These are phyloP conservation scores for Fusarium sulawesiense DNA, from an alignment of 2,329 filamentous ascomycete genomes.

Conservation along the genomic window DNA sequence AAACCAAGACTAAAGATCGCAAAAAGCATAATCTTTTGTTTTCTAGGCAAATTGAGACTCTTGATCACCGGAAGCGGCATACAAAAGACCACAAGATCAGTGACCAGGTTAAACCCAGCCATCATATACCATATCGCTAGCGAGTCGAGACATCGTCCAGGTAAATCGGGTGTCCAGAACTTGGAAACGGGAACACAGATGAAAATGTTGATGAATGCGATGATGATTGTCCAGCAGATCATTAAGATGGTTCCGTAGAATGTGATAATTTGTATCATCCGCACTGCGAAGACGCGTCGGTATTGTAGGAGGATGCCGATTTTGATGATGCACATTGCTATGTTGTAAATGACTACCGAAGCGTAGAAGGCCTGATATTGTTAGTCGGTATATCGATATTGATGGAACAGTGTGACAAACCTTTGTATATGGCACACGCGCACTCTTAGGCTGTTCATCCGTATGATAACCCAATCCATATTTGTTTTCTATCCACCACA, in stretches of 20 bases:
- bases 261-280: not conserved
- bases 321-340: slow-evolving; percentile 25
- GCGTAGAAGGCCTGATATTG: slow-evolving; percentile 18
- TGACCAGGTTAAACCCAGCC: slow-evolving; percentile 18
- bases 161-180: slow-evolving; percentile 12
- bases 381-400: not conserved
- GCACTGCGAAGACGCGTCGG: slow-evolving; percentile 20
- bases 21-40: slow-evolving; percentile 22
- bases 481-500: not conserved
- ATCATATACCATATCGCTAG: slow-evolving; percentile 25
- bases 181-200: slow-evolving; percentile 20
- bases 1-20: slow-evolving; percentile 12
- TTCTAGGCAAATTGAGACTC: slow-evolving; percentile 13
- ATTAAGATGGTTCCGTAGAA: slow-evolving; percentile 14
- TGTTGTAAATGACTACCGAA: slow-evolving; percentile 17
- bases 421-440: slow-evolving; percentile 26
- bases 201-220: slow-evolving; percentile 15
- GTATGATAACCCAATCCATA: slow-evolving; percentile 29
- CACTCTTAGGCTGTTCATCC: slow-evolving; percentile 2
- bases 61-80: slow-evolving; percentile 18
- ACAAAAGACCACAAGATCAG: slow-evolving; percentile 18
- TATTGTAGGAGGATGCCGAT: slow-evolving; percentile 27
- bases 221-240: slow-evolving; percentile 13
- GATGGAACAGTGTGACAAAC: not conserved
- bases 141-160: slow-evolving; percentile 1